A percentile compares a stretch with the other conserved stretches of the same genome.
phyloP scores from a whole-genome alignment of 768 basidiomycete genomes.

The Hericium rajendrae region DNA sequence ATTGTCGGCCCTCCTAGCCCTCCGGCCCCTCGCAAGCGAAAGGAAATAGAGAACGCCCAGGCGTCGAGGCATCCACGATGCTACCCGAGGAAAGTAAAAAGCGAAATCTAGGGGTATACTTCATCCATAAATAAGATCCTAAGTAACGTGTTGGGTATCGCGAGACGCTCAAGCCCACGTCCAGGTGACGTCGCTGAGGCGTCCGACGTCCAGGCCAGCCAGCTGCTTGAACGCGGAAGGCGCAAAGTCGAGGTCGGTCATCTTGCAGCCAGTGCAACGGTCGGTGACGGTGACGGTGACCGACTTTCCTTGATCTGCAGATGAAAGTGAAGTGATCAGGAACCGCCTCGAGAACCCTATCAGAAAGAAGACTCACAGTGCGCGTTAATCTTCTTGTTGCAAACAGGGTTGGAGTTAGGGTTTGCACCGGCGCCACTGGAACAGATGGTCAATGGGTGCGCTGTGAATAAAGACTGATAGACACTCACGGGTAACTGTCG shows the following conservation, averaged over 20 bases:
- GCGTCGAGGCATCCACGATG: slow-evolving; percentile 8
- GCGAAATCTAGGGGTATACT: slow-evolving; percentile 3
- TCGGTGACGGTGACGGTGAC: slow-evolving; percentile 47
- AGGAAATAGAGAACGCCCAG: slow-evolving; percentile 16
- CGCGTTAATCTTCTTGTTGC: slow-evolving; percentile 35
- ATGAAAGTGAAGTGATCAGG: slow-evolving; percentile 1
- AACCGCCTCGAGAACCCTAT: slow-evolving; percentile 2
- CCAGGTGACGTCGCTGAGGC: slow-evolving; percentile 44
- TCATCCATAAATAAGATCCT: slow-evolving; percentile 4
- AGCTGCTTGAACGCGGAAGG: slow-evolving; percentile 45
- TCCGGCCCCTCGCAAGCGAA: slow-evolving; percentile 19
- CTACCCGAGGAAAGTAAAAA: not conserved
- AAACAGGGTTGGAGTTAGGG: slow-evolving; percentile 73
- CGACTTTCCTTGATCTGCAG: slow-evolving; percentile 40
- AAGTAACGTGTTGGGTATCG: not conserved
- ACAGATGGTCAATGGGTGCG: not conserved
- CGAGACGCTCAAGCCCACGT: slow-evolving; percentile 25
- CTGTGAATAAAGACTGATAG: not conserved
- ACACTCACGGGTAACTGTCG: slow-evolving; percentile 49
- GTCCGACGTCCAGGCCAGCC: slow-evolving; percentile 36
- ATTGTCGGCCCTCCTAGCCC: slow-evolving; percentile 16
- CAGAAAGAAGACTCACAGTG: slow-evolving; percentile 33
- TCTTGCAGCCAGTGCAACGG: slow-evolving; percentile 47
- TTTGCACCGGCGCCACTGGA: slow-evolving; percentile 38
- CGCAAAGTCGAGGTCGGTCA: slow-evolving; percentile 53